Evolutionary conservation across 768 basidiomycete genomes (phyloP), one percentile per base, ranked within the genome.

Genomic region (Tylopilus sp.): DNA sequence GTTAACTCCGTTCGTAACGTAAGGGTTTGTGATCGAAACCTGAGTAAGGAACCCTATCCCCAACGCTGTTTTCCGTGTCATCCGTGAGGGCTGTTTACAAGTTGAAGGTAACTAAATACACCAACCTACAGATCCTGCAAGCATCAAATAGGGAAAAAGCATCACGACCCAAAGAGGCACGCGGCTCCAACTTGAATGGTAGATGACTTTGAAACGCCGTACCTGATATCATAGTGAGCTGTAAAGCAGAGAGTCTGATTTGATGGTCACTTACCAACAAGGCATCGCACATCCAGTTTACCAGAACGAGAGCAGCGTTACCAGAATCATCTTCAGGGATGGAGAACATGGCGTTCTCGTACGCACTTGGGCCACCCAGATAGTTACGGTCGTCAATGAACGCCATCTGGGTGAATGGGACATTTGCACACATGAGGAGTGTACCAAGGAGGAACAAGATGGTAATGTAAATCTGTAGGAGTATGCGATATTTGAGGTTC

Each of bases 381-480:
- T n/a, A n/a, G n/a, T n/a, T n/a, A n/a, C n/a, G n/a, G n/a, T n/a
- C n/a, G n/a, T n/a, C n/a, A n/a, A n/a, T n/a, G n/a, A n/a, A n/a
- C n/a, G n/a, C n/a, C n/a, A n/a, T 55, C 31, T 68, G 67, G 0
- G 58, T 59, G 40, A 70, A 61, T 17, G 62, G 43, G 2, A 61
- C 51, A 12, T 57, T 51, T 8, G 50, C 26, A 9, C 48, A 14
- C 53, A 65, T 51, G 38, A 55, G 65, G 21, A 65, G 21, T 6
- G 64, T 65, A 2, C 50, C 41, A 16, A 61, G 31, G 17, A 52
- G 17, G 54, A 60, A 46, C 10, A 45, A 9, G 25, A 44, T 4
- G 17, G 48, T 44, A 16, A 56, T 52, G 31, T 50, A 60, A 16
- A 60, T 46, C 25, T 52, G 8, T 1, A 56, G 24, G 10, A 53